Conservation (phyloP, 768 basidiomycete genomes). For the Termitomyces sp. region DNA sequence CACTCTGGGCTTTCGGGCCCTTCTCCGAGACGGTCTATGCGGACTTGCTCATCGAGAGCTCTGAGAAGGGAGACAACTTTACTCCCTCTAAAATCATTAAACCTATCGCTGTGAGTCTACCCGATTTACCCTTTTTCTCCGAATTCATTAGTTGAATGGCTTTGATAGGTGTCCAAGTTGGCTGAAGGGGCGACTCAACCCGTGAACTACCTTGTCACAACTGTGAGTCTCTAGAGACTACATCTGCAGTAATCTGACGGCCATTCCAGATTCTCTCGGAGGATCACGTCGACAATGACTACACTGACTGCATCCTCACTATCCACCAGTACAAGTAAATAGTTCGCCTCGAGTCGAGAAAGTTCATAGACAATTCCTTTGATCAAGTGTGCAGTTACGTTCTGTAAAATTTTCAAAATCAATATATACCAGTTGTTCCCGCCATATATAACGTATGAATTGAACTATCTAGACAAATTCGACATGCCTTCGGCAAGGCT, state of each 20-base stretch:
- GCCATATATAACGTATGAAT: background rate
- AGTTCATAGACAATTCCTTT: background rate
- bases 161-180: background rate
- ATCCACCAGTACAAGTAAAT: constrained; percentile 10
- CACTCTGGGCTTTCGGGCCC: constrained; percentile 7
- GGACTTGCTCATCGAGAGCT: constrained; percentile 1
- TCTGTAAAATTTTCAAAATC: background rate
- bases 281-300: constrained; percentile 6
- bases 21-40: constrained; percentile 2
- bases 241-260: background rate
- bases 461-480: constrained; percentile 2
- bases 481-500: constrained; percentile 65
- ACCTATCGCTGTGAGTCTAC: background rate
- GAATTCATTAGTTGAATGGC: background rate
- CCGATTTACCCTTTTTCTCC: background rate
- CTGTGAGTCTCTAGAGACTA: constrained; percentile 2
- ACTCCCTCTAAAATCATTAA: constrained; percentile 2
- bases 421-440: background rate
- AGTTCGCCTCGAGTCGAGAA: background rate
- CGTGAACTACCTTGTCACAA: background rate
- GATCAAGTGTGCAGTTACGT: background rate
- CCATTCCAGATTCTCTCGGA: constrained; percentile 6
- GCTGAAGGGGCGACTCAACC: background rate
- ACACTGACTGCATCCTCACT: constrained; percentile 9
- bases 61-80: background rate